Conservation (phyloP, 169 alveolate species). For the Plasmodium coatneyi region DNA sequence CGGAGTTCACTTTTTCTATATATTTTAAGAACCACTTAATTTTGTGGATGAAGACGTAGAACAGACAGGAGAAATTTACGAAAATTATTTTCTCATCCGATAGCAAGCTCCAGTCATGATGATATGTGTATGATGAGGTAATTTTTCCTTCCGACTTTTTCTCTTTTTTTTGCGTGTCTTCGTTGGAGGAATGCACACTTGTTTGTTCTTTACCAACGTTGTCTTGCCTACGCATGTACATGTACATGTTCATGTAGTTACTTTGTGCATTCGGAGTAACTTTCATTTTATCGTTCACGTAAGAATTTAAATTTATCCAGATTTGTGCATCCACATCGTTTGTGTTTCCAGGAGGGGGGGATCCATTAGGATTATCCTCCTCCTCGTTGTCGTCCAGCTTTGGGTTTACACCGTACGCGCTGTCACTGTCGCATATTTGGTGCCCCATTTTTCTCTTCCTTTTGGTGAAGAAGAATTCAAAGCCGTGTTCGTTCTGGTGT, state of each 20-base stretch:
- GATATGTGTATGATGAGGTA: background rate
- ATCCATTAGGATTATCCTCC: background rate
- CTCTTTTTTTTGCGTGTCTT: background rate
- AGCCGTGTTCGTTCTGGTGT: background rate
- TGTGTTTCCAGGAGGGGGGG: background rate
- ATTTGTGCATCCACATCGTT: background rate
- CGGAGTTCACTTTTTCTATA: constrained; percentile 50
- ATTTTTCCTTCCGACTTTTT: background rate
- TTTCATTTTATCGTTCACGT: background rate
- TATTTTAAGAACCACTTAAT: constrained; percentile 30
- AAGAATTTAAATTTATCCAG: background rate
- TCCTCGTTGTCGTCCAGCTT: background rate
- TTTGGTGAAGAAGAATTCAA: background rate
- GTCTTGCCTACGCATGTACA: background rate
- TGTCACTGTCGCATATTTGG: background rate
- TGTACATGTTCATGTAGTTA: background rate
- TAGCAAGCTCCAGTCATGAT: background rate
- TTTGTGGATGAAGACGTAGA: constrained; percentile 27
- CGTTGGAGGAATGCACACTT: background rate
- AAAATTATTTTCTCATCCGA: constrained; percentile 35
- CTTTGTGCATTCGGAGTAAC: background rate
- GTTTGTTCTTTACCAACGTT: background rate
- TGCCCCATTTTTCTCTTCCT: background rate
- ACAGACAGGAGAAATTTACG: constrained; percentile 50
- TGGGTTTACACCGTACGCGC: background rate